Evolutionary conservation across 1,284 basidiomycete species (phyloP).

Genomic region (Hortiboletus rubellus): DNA sequence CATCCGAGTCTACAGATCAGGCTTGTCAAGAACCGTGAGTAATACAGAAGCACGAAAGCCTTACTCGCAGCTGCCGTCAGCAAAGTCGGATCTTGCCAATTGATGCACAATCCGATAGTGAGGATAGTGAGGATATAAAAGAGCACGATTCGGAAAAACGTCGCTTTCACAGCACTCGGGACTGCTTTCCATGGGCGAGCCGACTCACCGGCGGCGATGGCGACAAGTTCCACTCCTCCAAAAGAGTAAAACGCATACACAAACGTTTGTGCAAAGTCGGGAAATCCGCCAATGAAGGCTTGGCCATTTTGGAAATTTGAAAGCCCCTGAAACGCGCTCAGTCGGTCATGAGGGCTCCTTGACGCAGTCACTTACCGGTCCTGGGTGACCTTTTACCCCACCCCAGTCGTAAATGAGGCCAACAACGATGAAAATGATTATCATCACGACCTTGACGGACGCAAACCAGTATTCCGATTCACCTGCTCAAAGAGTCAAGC

Average conservation of each 20-base stretch:
- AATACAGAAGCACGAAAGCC: slow-evolving; percentile 1
- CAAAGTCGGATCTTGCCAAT: slow-evolving; percentile 49
- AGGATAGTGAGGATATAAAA: slow-evolving; percentile 62
- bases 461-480: slow-evolving; percentile 57
- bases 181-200: slow-evolving; percentile 60
- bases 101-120: slow-evolving; percentile 58
- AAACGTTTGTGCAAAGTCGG: slow-evolving; percentile 53
- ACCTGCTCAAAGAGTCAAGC: slow-evolving; percentile 31
- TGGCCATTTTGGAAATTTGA: slow-evolving; percentile 52
- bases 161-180: slow-evolving; percentile 67
- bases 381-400: slow-evolving; percentile 52
- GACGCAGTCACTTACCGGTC: slow-evolving; percentile 39
- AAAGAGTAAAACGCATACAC: slow-evolving; percentile 69
- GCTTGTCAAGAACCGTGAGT: neutral
- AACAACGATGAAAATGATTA: slow-evolving; percentile 55
- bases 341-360: neutral
- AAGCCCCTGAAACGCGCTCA: slow-evolving; percentile 40
- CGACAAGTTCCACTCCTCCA: slow-evolving; percentile 74
- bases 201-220: slow-evolving; percentile 62
- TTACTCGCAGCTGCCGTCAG: slow-evolving; percentile 46
- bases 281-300: slow-evolving; percentile 55
- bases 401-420: slow-evolving; percentile 61
- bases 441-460: slow-evolving; percentile 54
- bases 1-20: slow-evolving; percentile 41
- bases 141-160: slow-evolving; percentile 64